These are phyloP conservation scores for Fusarium sp. DNA, from an alignment of 2,329 filamentous ascomycete genomes.

Conservation along the genomic window DNA sequence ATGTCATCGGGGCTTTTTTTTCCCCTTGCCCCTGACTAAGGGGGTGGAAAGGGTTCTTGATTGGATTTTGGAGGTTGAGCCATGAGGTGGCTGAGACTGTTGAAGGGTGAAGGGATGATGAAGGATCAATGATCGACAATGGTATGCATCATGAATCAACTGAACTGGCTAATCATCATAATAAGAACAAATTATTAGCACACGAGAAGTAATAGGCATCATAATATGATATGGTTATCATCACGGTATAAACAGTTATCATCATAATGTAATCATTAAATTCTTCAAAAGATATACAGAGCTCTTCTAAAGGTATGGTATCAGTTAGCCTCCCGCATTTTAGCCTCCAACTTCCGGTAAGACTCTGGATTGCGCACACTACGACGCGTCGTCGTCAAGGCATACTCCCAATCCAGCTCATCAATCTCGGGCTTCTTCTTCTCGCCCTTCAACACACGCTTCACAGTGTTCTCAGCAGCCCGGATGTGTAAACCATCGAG, in stretches of 20 bases:
- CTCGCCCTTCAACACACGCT: constrained; percentile 51
- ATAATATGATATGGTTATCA: neutral
- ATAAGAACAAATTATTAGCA: neutral
- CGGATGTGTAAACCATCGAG: constrained; percentile 63
- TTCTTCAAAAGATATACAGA: neutral
- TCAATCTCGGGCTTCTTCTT: constrained; percentile 45
- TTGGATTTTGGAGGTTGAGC: constrained; percentile 10
- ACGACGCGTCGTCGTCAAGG: constrained; percentile 60
- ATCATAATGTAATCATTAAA: neutral
- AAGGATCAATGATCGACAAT: neutral
- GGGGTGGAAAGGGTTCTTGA: neutral
- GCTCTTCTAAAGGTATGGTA: neutral
- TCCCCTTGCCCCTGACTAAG: constrained; percentile 19
- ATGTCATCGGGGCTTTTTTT: constrained; percentile 3
- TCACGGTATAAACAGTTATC: neutral
- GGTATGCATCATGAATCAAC: neutral
- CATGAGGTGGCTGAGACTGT: constrained; percentile 21
- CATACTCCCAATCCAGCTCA: constrained; percentile 65
- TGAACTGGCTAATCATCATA: neutral
- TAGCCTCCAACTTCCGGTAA: constrained; percentile 53
- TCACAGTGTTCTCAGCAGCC: constrained; percentile 63
- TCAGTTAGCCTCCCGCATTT: constrained; percentile 29
- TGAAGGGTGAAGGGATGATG: neutral
- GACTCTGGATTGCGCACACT: constrained; percentile 63
- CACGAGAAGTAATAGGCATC: neutral